A percentile compares a stretch with the other conserved stretches of the same genome.
These are phyloP conservation scores for Carallia pectinifolia DNA, from an alignment of 345 rosid species.

Conservation along the genomic window DNA sequence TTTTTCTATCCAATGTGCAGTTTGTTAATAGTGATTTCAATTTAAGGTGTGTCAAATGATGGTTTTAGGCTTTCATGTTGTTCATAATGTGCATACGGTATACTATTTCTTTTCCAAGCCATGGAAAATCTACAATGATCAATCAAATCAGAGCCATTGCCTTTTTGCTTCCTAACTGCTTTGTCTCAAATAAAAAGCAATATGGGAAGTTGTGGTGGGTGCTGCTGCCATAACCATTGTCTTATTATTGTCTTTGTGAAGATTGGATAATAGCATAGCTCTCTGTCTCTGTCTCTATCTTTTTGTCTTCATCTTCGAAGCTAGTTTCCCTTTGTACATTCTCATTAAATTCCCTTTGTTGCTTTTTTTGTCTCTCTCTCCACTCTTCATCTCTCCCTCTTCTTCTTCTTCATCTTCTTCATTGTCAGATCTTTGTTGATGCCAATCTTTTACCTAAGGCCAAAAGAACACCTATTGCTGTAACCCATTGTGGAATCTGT, in stretches of 20 bases:
- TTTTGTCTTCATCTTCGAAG: conserved; percentile 29
- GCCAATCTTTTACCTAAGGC: no score
- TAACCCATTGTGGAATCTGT: no score
- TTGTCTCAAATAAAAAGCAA: conserved; percentile 9
- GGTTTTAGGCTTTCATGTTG: no score
- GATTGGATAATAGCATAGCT: no score
- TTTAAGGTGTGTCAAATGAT: no score
- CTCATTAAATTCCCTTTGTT: conserved; percentile 21
- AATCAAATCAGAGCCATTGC: conserved; percentile 29
- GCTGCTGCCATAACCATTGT: neutral
- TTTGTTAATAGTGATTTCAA: no score
- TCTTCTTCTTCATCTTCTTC: no score
- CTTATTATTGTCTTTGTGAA: neutral
- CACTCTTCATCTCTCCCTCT: neutral
- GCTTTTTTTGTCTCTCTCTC: neutral
- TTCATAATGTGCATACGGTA: no score
- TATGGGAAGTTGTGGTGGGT: conserved; percentile 4
- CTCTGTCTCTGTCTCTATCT: neutral
- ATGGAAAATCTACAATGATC: conserved; percentile 13
- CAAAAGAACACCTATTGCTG: no score
- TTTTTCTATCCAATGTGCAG: no score
- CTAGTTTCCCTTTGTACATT: conserved; percentile 25
- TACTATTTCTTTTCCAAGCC: no score
- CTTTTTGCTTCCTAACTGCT: conserved; percentile 5
- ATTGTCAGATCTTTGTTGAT: no score